Evolutionary conservation across 768 basidiomycete genomes (phyloP).

Genomic region (Naganishia friedmannii): DNA sequence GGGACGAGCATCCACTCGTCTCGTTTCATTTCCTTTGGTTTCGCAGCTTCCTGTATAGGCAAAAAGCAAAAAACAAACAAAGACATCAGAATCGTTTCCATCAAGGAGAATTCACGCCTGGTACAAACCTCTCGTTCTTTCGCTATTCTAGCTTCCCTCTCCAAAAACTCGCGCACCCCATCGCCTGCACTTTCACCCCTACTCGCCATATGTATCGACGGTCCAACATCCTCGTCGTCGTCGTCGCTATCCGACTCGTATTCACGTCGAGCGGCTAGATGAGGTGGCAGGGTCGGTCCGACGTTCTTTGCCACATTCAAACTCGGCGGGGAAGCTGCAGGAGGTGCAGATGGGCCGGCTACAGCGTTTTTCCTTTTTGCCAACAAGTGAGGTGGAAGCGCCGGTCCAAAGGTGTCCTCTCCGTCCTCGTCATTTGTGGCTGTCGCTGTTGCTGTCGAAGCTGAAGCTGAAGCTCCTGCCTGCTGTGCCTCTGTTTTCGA

Average conservation of each 20-base stretch:
- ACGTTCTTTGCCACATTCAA: constrained; percentile 13
- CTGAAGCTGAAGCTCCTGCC: constrained; percentile 7
- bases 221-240: constrained; percentile 69
- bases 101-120: not conserved
- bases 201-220: constrained; percentile 59
- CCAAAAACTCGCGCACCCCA: constrained; percentile 77
- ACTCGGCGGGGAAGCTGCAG: not conserved
- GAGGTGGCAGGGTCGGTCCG: constrained; percentile 51
- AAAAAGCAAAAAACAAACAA: not conserved
- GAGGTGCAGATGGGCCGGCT: constrained; percentile 35
- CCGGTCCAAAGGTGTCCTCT: constrained; percentile 70
- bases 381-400: constrained; percentile 69
- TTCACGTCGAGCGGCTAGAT: constrained; percentile 61
- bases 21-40: constrained; percentile 73
- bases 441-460: too few species aligned
- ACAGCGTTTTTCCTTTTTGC: constrained; percentile 53
- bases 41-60: constrained; percentile 65
- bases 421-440: constrained; percentile 58
- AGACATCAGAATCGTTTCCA: not conserved
- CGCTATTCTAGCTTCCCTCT: constrained; percentile 72
- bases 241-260: constrained; percentile 64
- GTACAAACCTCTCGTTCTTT: constrained; percentile 61
- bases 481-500: not conserved
- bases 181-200: constrained; percentile 55
- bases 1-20: constrained; percentile 99